Conservation (phyloP, 164 flowering plant genomes). For the Umbellularia californica region DNA sequence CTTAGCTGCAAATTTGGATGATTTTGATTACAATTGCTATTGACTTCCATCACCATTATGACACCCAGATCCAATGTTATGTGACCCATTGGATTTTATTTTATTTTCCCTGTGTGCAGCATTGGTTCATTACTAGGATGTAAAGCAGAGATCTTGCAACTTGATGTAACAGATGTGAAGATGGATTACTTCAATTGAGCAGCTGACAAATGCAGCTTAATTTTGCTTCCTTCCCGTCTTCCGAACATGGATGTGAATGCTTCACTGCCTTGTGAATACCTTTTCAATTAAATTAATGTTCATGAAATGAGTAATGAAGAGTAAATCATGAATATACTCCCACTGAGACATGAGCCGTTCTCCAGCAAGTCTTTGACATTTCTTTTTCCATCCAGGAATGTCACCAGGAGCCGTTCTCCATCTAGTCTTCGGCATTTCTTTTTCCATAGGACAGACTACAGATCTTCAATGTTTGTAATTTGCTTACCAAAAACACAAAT, state of each 20-base stretch:
- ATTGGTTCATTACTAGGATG: conserved; percentile 84
- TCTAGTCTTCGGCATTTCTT: background rate
- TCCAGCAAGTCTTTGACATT: background rate
- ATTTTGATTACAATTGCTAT: background rate
- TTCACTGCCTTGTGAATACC: background rate
- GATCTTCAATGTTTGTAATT: no score
- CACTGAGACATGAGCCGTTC: no score
- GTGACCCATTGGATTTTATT: background rate
- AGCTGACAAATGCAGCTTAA: background rate
- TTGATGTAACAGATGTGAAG: conserved; percentile 92
- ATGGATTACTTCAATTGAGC: conserved; percentile 65
- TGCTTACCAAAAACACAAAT: background rate
- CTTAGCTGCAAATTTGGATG: background rate
- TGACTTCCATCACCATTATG: background rate
- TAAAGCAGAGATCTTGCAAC: conserved; percentile 90
- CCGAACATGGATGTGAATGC: background rate
- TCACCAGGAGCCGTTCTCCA: background rate
- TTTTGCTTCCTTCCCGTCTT: background rate
- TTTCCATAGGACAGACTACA: background rate
- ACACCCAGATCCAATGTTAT: background rate
- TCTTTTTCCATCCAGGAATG: background rate
- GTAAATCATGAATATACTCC: no score
- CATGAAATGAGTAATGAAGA: no score
- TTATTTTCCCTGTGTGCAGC: conserved; percentile 35
- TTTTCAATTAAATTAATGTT: background rate